A percentile compares a stretch with the other conserved stretches of the same genome.
phyloP scores from a whole-genome alignment of 2,329 filamentous ascomycete species.

The Aspergillus ibericus region DNA sequence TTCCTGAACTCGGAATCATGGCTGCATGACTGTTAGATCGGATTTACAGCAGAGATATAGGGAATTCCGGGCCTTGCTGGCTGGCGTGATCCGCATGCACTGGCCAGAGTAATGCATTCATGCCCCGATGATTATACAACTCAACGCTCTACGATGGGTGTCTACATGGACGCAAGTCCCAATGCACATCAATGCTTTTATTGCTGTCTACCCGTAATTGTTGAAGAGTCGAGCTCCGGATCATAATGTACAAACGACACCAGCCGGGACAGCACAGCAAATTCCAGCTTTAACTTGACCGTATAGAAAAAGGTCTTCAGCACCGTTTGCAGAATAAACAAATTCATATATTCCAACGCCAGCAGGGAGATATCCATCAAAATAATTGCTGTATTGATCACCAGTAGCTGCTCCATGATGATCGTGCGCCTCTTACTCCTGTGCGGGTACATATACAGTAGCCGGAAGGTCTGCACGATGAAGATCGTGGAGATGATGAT shows the following conservation, averaged over 20 bases:
- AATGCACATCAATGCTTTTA: too few species aligned
- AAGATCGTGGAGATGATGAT: constrained; percentile 49
- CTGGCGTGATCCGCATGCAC: neutral
- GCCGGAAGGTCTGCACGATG: constrained; percentile 51
- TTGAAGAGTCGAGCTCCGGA: neutral
- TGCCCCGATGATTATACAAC: too few species aligned
- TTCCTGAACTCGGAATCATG: too few species aligned
- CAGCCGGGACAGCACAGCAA: constrained; percentile 25
- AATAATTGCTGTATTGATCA: constrained; percentile 50
- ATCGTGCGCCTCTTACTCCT: constrained; percentile 35
- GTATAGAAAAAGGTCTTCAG: constrained; percentile 49
- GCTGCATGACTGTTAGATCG: too few species aligned
- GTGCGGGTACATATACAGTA: constrained; percentile 35
- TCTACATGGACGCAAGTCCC: too few species aligned
- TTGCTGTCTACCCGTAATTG: neutral
- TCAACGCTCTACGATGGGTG: too few species aligned
- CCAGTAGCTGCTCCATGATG: constrained; percentile 49
- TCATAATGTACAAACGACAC: constrained; percentile 6
- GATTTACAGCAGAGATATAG: too few species aligned
- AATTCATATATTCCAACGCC: constrained; percentile 41
- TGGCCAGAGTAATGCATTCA: too few species aligned
- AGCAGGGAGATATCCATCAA: constrained; percentile 46
- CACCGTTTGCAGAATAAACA: constrained; percentile 45
- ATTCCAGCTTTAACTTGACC: constrained; percentile 51
- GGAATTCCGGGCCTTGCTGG: neutral